Evolutionary conservation across 148 eudicot species (phyloP), one percentile per base, ranked within the genome.

Genomic region (Agrostemma githago): DNA sequence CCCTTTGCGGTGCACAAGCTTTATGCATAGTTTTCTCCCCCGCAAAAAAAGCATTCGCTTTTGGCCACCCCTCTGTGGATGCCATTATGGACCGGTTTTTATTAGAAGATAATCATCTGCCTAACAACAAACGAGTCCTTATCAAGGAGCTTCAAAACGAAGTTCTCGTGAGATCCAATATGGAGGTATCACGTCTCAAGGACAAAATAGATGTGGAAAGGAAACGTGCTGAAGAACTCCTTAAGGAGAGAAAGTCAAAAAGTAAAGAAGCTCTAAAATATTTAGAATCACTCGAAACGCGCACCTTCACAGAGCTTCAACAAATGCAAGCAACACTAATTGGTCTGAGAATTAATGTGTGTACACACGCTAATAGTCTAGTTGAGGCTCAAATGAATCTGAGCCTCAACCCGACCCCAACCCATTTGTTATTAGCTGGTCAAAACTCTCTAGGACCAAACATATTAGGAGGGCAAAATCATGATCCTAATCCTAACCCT

Each of bases 11-110:
- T 62, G 75, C 62, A 34, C 19, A 76, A 14, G 72, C 20, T 11
- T 65, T 42, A 0, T 5, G 73, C 5, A n/a, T 81, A n/a, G 75
- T 77, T n/a, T 73, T 77, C 62, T 81, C 83, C 2, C 83, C 83
- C 0, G 80, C 71, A 11, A 37, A 5, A 5, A 77, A 77, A 64
- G n/a, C 66, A 40, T 73, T 51, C 41, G 54, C 80, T 62, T 77
- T 68, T 39, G 83, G 83, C 61, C 77, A 73, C 59, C 83, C 83
- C 72, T 68, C 83, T 2, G 75, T 77, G 14, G 74, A 81, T 5
- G 57, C 4, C 53, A 19, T 53, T 15, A 68, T 41, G 54, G 12
- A 81, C 68, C 80, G 83, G n/a, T 81, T 21, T 11, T 48, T 48
- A 14, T 7, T 8, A 2, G 12, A 48, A 14, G 54, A 48, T 1